phyloP scores from a whole-genome alignment of 2,329 filamentous ascomycete species.

The Salinomyces thailandicus region DNA sequence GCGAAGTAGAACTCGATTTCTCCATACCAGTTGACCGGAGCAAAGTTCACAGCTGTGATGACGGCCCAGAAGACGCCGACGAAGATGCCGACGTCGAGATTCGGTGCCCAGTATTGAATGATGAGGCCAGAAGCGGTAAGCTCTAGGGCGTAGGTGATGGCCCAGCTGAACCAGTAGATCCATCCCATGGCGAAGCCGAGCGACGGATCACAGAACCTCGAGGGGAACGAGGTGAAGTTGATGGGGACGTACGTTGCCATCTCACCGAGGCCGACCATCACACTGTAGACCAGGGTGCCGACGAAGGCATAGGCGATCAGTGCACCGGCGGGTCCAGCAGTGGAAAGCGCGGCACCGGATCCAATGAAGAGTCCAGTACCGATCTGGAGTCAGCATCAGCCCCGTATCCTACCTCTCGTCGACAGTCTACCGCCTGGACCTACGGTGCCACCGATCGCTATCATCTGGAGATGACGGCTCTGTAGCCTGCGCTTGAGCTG shows the following conservation, averaged over 20 bases:
- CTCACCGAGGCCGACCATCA: conserved; percentile 43
- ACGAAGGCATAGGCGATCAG: conserved; percentile 37
- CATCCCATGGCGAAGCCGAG: conserved; percentile 42
- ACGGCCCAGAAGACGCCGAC: conserved; percentile 26
- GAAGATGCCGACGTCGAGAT: conserved; percentile 33
- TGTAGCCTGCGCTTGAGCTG: conserved; percentile 27
- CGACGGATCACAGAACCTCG: conserved; percentile 35
- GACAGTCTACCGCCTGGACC: too few relatives aligned
- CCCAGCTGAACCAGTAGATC: conserved; percentile 35
- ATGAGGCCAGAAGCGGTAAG: conserved; percentile 30
- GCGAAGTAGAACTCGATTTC: conserved; percentile 47
- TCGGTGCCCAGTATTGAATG: conserved; percentile 31
- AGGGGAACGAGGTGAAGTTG: conserved; percentile 41
- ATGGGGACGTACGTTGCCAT: conserved; percentile 54
- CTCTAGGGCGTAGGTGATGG: conserved; percentile 32
- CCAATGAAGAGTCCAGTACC: conserved; percentile 33
- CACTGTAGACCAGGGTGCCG: conserved; percentile 34
- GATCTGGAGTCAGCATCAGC: too few relatives aligned
- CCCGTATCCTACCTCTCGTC: neutral
- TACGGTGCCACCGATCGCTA: conserved; percentile 23
- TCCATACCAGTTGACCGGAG: conserved; percentile 43
- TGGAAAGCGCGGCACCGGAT: conserved; percentile 28
- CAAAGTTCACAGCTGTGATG: conserved; percentile 38
- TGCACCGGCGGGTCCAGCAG: conserved; percentile 33
- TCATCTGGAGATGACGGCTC: conserved; percentile 29